Percentiles rank a stretch among this genome's conserved stretches.
Conservation (phyloP, 306 rosid species). For the Sechiopsis laciniata region DNA sequence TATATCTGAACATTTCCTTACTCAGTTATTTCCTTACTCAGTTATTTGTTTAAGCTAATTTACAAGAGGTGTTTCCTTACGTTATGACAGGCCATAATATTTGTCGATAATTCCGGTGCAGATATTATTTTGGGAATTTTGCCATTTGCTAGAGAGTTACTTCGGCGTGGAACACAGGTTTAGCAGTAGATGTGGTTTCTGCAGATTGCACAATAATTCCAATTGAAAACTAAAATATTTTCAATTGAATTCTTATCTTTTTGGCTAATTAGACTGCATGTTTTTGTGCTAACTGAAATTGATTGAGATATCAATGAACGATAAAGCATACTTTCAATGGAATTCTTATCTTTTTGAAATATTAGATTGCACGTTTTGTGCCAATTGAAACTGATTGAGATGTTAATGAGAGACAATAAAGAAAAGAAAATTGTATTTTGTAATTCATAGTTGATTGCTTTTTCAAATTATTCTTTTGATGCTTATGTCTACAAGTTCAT, state of each 20-base stretch:
- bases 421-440: constrained; percentile 13
- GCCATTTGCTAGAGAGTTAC: constrained; percentile 93
- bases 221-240: constrained; percentile 11
- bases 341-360: no score
- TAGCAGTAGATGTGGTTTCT: constrained; percentile 24
- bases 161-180: constrained; percentile 83
- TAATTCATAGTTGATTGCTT: neutral
- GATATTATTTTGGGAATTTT: constrained; percentile 87
- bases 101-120: constrained; percentile 97
- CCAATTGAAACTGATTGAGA: no score
- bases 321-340: no score
- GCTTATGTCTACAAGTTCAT: constrained; percentile 2
- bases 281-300: neutral
- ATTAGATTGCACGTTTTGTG: no score
- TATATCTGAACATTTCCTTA: neutral
- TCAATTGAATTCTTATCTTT: neutral
- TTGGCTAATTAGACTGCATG: neutral
- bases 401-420: neutral
- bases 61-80: constrained; percentile 25
- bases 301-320: neutral
- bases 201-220: neutral
- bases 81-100: constrained; percentile 63
- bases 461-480: constrained; percentile 7
- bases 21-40: neutral
- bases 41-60: constrained; percentile 22